phyloP scores from a whole-genome alignment of 2,329 filamentous ascomycete species.

The Fusarium sp. region DNA sequence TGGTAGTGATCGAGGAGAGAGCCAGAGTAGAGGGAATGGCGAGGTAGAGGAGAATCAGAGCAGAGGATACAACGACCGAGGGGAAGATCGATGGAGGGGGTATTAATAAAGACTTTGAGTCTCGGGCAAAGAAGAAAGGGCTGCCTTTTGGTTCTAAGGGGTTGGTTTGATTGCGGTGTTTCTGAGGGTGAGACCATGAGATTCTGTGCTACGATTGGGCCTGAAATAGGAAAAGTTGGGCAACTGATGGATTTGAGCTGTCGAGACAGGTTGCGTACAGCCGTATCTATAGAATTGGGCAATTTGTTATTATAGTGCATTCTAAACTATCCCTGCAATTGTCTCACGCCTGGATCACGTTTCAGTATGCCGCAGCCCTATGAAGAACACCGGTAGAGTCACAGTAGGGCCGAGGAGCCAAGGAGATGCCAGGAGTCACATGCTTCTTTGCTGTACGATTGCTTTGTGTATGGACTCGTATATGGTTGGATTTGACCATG shows the following conservation, averaged over 20 bases:
- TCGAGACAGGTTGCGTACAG: too few species aligned
- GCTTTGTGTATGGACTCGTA: not conserved
- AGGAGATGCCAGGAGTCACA: too few species aligned
- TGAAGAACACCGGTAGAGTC: too few species aligned
- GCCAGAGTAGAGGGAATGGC: not conserved
- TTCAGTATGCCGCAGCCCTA: too few species aligned
- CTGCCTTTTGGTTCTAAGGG: not conserved
- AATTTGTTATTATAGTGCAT: too few species aligned
- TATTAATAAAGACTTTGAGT: not conserved
- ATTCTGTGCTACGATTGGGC: slow-evolving; percentile 18
- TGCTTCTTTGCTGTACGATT: not conserved
- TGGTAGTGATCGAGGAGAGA: not conserved
- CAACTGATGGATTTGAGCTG: too few species aligned
- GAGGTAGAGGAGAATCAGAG: not conserved
- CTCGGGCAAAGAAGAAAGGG: not conserved
- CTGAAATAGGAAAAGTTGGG: not conserved
- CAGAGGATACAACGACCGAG: not conserved
- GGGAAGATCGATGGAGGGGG: not conserved
- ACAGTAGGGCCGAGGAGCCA: too few species aligned
- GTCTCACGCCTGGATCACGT: too few species aligned
- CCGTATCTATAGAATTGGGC: too few species aligned
- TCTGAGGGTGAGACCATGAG: slow-evolving; percentile 13
- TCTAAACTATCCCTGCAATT: too few species aligned
- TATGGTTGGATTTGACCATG: not conserved
- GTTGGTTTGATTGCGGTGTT: slow-evolving; percentile 18